phyloP scores from a whole-genome alignment of 345 rosid genomes.

The Combretum micranthum region DNA sequence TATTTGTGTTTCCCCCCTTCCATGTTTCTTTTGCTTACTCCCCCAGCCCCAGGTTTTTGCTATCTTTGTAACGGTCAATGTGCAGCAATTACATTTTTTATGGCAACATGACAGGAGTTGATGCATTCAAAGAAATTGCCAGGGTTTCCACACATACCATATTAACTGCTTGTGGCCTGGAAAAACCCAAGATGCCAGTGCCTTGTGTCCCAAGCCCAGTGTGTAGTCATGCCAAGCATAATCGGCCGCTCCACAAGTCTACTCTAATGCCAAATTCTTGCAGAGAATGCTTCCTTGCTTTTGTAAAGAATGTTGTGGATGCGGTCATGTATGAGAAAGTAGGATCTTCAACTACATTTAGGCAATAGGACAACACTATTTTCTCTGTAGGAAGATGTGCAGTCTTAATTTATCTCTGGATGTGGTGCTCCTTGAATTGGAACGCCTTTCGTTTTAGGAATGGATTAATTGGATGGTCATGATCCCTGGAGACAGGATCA shows the following conservation, averaged over 20 bases:
- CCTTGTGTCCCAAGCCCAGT: constrained; percentile 11
- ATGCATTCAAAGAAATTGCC: constrained; percentile 42
- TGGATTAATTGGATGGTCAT: too few species aligned
- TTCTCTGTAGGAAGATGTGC: too few species aligned
- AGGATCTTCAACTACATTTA: neutral
- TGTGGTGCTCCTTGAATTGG: too few species aligned
- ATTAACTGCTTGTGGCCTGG: constrained; percentile 43
- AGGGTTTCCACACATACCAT: constrained; percentile 43
- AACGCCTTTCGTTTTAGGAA: too few species aligned
- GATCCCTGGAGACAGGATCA: too few species aligned
- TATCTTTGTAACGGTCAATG: neutral
- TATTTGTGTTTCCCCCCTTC: too few species aligned
- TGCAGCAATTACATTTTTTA: neutral
- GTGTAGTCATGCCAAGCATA: constrained; percentile 26
- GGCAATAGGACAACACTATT: too few species aligned
- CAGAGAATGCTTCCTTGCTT: constrained; percentile 35
- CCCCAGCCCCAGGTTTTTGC: too few species aligned
- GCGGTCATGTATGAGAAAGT: constrained; percentile 20
- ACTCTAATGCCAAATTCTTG: constrained; percentile 37
- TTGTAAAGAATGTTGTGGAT: constrained; percentile 35
- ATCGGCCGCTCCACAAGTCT: constrained; percentile 13
- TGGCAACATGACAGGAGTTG: constrained; percentile 24
- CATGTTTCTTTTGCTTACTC: neutral
- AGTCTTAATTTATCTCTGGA: too few species aligned
- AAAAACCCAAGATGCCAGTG: constrained; percentile 20